Evolutionary conservation across 345 rosid species (phyloP).

Genomic region (Sisymbrium altissimum): DNA sequence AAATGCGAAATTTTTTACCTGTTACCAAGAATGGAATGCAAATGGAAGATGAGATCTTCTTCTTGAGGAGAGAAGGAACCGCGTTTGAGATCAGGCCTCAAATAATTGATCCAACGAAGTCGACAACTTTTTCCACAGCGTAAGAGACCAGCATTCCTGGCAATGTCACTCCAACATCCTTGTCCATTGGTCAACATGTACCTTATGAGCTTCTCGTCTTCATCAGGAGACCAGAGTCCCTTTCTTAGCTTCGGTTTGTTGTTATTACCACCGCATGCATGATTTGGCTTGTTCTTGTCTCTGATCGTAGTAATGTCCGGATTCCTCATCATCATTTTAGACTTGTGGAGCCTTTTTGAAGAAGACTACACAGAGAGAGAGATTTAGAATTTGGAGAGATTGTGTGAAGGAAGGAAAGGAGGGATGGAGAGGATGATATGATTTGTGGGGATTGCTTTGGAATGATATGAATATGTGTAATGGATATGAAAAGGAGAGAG

Average conservation of each 20-base stretch:
- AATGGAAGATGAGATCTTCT: conserved; percentile 68
- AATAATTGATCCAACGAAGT: conserved; percentile 81
- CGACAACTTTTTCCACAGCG: conserved; percentile 89
- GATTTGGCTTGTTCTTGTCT: conserved; percentile 30
- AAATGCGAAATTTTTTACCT: conserved; percentile 35
- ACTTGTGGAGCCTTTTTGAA: conserved; percentile 34
- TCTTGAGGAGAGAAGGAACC: conserved; percentile 77
- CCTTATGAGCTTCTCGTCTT: conserved; percentile 70
- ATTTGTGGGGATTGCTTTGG: conserved; percentile 74
- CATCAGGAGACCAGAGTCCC: conserved; percentile 88
- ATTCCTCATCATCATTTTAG: conserved; percentile 37
- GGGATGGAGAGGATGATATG: conserved; percentile 65
- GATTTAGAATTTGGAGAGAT: conserved; percentile 5
- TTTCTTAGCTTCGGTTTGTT: conserved; percentile 52
- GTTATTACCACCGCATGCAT: conserved; percentile 23
- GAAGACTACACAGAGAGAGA: conserved; percentile 35
- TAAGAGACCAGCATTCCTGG: conserved; percentile 66
- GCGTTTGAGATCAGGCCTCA: conserved; percentile 79
- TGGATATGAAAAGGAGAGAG: conserved; percentile 24
- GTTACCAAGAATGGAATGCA: conserved; percentile 77
- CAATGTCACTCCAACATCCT: conserved; percentile 86
- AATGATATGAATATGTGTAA: conserved; percentile 40
- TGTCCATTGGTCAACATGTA: conserved; percentile 76
- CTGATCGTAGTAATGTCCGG: conserved; percentile 21
- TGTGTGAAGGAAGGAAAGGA: conserved; percentile 34